phyloP scores from a whole-genome alignment of 495 filamentous ascomycete genomes.

The Neurospora sp. region DNA sequence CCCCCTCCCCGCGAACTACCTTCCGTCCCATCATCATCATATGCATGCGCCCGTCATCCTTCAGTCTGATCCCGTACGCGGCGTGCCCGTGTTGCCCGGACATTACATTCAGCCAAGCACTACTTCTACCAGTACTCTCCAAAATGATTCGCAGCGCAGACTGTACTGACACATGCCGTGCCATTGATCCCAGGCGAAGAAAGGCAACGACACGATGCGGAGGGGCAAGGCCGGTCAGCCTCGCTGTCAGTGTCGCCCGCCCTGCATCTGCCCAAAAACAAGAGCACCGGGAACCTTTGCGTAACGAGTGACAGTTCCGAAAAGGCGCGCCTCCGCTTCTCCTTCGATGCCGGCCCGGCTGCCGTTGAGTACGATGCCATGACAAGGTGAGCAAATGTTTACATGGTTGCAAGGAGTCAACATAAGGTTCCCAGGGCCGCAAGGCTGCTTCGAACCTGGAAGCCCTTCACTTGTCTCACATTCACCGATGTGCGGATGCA shows the following conservation, averaged over 20 bases:
- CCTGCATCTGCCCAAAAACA: slow-evolving; percentile 51
- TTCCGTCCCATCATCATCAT: background rate
- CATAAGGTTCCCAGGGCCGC: background rate
- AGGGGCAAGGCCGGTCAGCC: slow-evolving; percentile 19
- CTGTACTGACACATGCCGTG: slow-evolving; percentile 17
- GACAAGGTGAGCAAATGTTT: slow-evolving; percentile 34
- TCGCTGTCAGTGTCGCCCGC: slow-evolving; percentile 22
- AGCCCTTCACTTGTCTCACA: background rate
- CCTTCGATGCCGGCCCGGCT: slow-evolving; percentile 42
- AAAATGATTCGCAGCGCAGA: background rate
- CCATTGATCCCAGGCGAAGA: slow-evolving; percentile 29
- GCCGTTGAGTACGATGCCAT: slow-evolving; percentile 41
- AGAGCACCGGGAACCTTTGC: slow-evolving; percentile 52
- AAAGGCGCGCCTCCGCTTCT: slow-evolving; percentile 41
- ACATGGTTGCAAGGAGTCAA: background rate
- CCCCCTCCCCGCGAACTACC: background rate
- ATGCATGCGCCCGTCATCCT: background rate
- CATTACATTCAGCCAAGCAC: background rate
- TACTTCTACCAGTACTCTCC: background rate
- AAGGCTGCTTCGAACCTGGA: background rate
- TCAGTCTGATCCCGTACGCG: background rate
- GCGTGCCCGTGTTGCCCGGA: background rate
- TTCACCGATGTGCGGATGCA: slow-evolving; percentile 22
- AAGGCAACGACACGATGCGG: slow-evolving; percentile 24
- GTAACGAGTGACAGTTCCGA: slow-evolving; percentile 30